Conservation (phyloP, 805 yeast species). For the Suhomyces pyralidae region DNA sequence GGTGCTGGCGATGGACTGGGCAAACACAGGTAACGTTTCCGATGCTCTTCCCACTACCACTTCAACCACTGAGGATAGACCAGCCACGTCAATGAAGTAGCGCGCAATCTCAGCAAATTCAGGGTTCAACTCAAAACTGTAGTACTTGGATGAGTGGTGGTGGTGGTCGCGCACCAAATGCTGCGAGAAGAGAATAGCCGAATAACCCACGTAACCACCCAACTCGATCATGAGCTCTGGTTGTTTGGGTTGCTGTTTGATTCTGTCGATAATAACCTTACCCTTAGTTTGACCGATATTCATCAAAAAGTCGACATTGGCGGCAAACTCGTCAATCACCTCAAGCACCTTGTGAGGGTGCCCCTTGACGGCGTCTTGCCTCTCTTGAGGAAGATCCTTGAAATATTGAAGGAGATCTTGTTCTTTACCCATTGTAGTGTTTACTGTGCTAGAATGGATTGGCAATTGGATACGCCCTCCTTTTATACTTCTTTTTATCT, state of each 20-base stretch:
- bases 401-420: conserved; percentile 22
- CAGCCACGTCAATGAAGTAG: conserved; percentile 31
- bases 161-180: conserved; percentile 19
- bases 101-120: conserved; percentile 30
- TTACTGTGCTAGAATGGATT: neutral
- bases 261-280: conserved; percentile 20
- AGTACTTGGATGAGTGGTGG: conserved; percentile 23
- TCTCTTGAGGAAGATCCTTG: conserved; percentile 18
- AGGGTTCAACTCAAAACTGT: conserved; percentile 30
- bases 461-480: neutral
- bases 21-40: conserved; percentile 24
- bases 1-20: conserved; percentile 11
- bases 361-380: conserved; percentile 22
- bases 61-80: conserved; percentile 27
- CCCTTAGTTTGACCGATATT: conserved; percentile 33
- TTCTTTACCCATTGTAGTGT: conserved; percentile 17
- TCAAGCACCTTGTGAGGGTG: conserved; percentile 31
- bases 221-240: conserved; percentile 30
- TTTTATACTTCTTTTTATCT: neutral
- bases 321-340: conserved; percentile 26
- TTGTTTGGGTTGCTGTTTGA: conserved; percentile 12
- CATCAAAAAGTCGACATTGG: conserved; percentile 21
- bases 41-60: conserved; percentile 33
- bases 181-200: conserved; percentile 34
- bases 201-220: conserved; percentile 36